phyloP scores from a whole-genome alignment of 2,329 filamentous ascomycete species.

The Aspergillus quadrilineatus region DNA sequence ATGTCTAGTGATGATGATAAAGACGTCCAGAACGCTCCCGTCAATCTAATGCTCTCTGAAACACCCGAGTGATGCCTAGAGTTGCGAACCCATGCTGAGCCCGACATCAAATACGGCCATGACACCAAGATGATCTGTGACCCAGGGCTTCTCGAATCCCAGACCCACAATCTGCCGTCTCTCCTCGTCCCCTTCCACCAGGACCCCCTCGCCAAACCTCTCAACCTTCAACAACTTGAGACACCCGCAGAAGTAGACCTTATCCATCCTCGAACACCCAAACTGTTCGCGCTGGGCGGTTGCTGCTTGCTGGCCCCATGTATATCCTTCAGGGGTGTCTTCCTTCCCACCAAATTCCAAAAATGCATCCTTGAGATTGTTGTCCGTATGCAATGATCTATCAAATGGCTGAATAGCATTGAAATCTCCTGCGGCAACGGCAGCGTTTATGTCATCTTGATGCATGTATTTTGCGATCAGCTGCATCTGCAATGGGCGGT shows the following conservation, averaged over 20 bases:
- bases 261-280: slow-evolving; percentile 15
- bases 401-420: slow-evolving; percentile 16
- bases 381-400: slow-evolving; percentile 1
- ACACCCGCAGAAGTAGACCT: slow-evolving; percentile 9
- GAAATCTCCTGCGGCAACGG: slow-evolving; percentile 4
- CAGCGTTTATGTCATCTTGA: background rate
- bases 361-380: slow-evolving; percentile 12
- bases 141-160: slow-evolving; percentile 14
- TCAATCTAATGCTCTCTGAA: no score
- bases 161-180: background rate
- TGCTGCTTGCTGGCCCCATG: slow-evolving; percentile 15
- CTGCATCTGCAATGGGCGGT: slow-evolving; percentile 6
- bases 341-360: slow-evolving; percentile 10
- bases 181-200: slow-evolving; percentile 1
- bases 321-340: slow-evolving; percentile 8
- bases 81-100: no score
- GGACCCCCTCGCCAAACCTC: slow-evolving; percentile 7
- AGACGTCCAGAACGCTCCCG: no score
- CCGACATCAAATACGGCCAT: background rate
- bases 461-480: slow-evolving; percentile 6
- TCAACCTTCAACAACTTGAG: slow-evolving; percentile 1
- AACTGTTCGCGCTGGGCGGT: slow-evolving; percentile 1
- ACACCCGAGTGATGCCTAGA: no score
- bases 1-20: no score
- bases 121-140: slow-evolving; percentile 17